Conservation (phyloP, 2,329 filamentous ascomycete genomes). For the Canariomyces notabilis region DNA sequence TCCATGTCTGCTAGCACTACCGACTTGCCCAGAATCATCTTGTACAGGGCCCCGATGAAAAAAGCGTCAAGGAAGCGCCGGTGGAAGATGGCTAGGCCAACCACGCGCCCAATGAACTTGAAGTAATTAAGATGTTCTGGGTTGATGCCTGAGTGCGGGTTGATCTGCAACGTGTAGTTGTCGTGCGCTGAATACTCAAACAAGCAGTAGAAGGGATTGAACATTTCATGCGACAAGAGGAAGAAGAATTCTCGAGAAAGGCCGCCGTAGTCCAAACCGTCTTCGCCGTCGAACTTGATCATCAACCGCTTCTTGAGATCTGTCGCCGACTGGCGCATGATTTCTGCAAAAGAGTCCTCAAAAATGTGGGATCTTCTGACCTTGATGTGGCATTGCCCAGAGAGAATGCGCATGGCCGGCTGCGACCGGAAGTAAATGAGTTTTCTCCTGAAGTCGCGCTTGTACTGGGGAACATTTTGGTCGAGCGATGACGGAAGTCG, state of each 20-base stretch:
- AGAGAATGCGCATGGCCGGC: conserved; percentile 89
- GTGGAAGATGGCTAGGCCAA: conserved; percentile 96
- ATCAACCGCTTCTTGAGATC: conserved; percentile 97
- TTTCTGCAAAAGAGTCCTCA: conserved; percentile 97
- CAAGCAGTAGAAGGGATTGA: conserved; percentile 98
- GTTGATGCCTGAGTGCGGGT: conserved; percentile 98
- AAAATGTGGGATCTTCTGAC: conserved; percentile 95
- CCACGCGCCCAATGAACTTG: conserved; percentile 97
- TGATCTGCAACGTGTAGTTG: conserved; percentile 99
- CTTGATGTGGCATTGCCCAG: conserved; percentile 97
- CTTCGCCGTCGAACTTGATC: conserved; percentile 99
- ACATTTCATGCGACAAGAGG: conserved; percentile 98
- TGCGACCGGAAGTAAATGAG: conserved; percentile 99
- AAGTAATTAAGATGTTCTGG: conserved; percentile 99
- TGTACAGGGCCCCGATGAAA: conserved; percentile 98
- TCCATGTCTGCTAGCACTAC: conserved; percentile 95
- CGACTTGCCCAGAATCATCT: conserved; percentile 96
- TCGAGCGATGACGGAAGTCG: conserved; percentile 91
- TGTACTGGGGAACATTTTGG: conserved; percentile 98
- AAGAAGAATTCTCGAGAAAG: conserved; percentile 99
- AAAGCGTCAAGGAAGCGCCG: conserved; percentile 95
- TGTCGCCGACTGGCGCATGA: conserved; percentile 90
- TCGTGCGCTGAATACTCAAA: conserved; percentile 99
- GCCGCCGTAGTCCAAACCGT: conserved; percentile 96
- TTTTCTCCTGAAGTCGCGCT: conserved; percentile 96